Conservation (phyloP, 2,329 filamentous ascomycete species). For the Pseudogymnoascus sp. region DNA sequence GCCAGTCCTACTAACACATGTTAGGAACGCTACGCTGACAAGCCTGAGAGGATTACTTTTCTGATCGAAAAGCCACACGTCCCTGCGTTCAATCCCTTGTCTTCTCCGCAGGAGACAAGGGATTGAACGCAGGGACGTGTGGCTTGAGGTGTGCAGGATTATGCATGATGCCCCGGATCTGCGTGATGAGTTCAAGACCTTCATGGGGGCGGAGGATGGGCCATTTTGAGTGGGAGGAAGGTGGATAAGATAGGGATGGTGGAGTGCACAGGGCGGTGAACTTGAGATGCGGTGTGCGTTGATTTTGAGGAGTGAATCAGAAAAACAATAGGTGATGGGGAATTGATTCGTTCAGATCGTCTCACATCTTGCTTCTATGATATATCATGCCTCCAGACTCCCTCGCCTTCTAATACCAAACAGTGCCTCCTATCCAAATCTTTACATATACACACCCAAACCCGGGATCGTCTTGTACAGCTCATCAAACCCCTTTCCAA, state of each 20-base stretch:
- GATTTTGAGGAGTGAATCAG: neutral
- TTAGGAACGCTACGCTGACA: neutral
- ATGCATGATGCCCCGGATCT: neutral
- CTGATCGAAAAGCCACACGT: too few species aligned
- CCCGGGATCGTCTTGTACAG: constrained; percentile 56
- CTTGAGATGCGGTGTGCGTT: neutral
- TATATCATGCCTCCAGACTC: neutral
- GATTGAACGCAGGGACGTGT: neutral
- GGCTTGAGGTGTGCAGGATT: neutral
- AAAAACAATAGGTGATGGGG: neutral
- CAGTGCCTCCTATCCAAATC: neutral
- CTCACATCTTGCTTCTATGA: neutral
- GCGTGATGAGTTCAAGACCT: neutral
- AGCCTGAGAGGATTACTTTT: neutral
- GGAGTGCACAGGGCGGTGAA: neutral
- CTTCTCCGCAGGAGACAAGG: too few species aligned
- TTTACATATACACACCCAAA: constrained; percentile 42
- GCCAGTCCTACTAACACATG: neutral
- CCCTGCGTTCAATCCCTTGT: too few species aligned
- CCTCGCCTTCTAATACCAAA: neutral
- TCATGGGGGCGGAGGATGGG: neutral
- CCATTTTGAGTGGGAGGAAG: neutral
- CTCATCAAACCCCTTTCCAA: constrained; percentile 70
- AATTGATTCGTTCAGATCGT: neutral
- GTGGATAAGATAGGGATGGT: neutral